These are phyloP conservation scores for Fibroporia radiculosa DNA, from an alignment of 768 basidiomycete species.

Conservation along the genomic window DNA sequence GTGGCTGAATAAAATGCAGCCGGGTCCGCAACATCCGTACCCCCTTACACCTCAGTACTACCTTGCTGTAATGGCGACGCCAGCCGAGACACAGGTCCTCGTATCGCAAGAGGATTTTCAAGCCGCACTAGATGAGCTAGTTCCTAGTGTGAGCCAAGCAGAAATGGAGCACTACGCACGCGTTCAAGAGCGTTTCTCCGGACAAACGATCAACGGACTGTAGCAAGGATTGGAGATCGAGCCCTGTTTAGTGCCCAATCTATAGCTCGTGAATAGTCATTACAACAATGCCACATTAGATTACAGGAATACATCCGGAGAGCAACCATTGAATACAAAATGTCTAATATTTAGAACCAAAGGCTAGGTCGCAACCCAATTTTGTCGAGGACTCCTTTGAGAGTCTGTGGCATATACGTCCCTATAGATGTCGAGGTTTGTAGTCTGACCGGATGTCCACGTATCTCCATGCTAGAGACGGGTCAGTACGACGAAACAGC, in stretches of 20 bases:
- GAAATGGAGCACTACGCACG: slow-evolving; percentile 81
- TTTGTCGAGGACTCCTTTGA: slow-evolving; percentile 48
- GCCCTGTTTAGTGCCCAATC: background rate
- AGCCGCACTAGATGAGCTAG: slow-evolving; percentile 57
- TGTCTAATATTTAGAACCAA: slow-evolving; percentile 40
- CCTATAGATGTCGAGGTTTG: slow-evolving; percentile 37
- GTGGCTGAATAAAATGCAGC: slow-evolving; percentile 36
- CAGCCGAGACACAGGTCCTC: slow-evolving; percentile 64
- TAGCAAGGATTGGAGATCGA: background rate
- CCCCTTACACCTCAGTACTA: slow-evolving; percentile 88
- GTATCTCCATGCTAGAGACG: slow-evolving; percentile 30
- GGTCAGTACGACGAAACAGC: background rate
- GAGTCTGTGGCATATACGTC: slow-evolving; percentile 36
- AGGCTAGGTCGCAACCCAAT: slow-evolving; percentile 46
- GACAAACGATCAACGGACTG: slow-evolving; percentile 6
- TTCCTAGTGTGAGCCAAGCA: slow-evolving; percentile 75
- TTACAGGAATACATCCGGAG: too few species aligned
- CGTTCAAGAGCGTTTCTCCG: slow-evolving; percentile 65
- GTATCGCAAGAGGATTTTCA: slow-evolving; percentile 74
- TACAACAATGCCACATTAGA: background rate
- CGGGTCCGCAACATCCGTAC: slow-evolving; percentile 41
- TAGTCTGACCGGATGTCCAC: slow-evolving; percentile 39
- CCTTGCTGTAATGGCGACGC: slow-evolving; percentile 70
- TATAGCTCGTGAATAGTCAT: background rate
- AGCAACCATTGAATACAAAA: background rate